Evolutionary conservation across 1,139 yeast genomes (phyloP).

Genomic region (Geotrichum phurueaensis): DNA sequence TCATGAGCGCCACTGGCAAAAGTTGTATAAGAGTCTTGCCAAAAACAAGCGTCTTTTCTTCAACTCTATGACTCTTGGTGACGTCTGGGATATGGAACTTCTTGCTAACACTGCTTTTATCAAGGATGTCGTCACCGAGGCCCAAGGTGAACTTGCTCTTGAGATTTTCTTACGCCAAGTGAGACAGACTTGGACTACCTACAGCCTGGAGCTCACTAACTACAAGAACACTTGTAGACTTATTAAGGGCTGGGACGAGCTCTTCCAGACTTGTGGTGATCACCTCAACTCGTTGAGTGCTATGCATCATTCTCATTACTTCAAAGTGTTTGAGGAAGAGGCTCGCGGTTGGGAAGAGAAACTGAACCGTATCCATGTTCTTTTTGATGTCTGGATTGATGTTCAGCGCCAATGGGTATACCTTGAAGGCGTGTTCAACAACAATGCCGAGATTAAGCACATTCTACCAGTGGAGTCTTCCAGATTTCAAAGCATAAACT

Average conservation of each 20-base stretch:
- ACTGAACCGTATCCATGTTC: conserved; percentile 45
- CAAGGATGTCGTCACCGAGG: conserved; percentile 51
- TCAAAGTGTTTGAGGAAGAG: conserved; percentile 55
- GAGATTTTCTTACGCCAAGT: conserved; percentile 52
- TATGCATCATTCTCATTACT: conserved; percentile 69
- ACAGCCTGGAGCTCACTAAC: conserved; percentile 50
- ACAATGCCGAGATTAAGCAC: conserved; percentile 51
- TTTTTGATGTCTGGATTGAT: conserved; percentile 72
- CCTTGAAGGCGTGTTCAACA: conserved; percentile 64
- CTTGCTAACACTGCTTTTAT: conserved; percentile 43
- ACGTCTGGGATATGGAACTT: conserved; percentile 57
- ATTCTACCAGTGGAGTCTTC: conserved; percentile 67
- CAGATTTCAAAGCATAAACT: conserved; percentile 58
- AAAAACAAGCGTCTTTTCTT: conserved; percentile 28
- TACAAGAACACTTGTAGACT: conserved; percentile 51
- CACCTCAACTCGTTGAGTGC: conserved; percentile 59
- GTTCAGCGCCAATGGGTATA: conserved; percentile 89
- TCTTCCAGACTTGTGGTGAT: conserved; percentile 55
- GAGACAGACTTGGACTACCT: conserved; percentile 36
- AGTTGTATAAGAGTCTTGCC: conserved; percentile 39
- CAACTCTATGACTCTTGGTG: conserved; percentile 44
- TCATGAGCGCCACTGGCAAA: conserved; percentile 65
- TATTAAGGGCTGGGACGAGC: conserved; percentile 61
- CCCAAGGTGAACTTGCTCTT: conserved; percentile 66
- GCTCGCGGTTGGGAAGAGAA: conserved; percentile 52